phyloP scores from a whole-genome alignment of 2,329 filamentous ascomycete species.

The Neopestalotiopsis sp. region DNA sequence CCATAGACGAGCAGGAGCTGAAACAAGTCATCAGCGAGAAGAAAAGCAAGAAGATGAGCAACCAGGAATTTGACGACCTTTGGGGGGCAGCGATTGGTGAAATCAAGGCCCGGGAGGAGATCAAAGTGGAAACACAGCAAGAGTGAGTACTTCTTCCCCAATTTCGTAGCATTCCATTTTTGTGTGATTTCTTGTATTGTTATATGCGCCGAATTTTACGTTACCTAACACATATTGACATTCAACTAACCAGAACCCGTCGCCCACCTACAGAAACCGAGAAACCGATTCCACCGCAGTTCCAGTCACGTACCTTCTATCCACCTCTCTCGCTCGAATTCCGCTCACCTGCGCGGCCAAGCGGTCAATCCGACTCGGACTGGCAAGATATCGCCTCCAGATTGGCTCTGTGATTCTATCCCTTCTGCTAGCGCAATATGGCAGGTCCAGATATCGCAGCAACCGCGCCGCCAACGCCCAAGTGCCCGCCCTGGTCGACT shows the following conservation, averaged over 20 bases:
- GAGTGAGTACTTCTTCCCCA: constrained; percentile 39
- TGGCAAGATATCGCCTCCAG: constrained; percentile 87
- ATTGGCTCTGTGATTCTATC: constrained; percentile 69
- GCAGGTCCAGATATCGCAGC: constrained; percentile 65
- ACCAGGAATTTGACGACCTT: constrained; percentile 90
- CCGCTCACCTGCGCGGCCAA: constrained; percentile 82
- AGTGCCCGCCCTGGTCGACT: constrained; percentile 81
- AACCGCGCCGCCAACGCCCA: constrained; percentile 70
- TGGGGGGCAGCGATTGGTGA: constrained; percentile 78
- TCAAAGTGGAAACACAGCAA: constrained; percentile 56
- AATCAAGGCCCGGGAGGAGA: constrained; percentile 66
- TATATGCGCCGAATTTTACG: background rate
- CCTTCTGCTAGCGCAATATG: constrained; percentile 62
- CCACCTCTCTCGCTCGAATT: constrained; percentile 90
- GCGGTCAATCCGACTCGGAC: constrained; percentile 76
- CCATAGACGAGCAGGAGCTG: constrained; percentile 71
- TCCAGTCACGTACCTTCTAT: constrained; percentile 71
- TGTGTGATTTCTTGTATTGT: background rate
- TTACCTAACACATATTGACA: constrained; percentile 52
- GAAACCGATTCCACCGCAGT: constrained; percentile 58
- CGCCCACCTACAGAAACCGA: constrained; percentile 74
- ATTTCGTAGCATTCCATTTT: constrained; percentile 16
- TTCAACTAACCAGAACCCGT: constrained; percentile 85
- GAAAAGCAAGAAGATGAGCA: constrained; percentile 81
- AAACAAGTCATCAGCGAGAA: constrained; percentile 78